These are phyloP conservation scores for Suillus ampliporus DNA, from an alignment of 768 basidiomycete genomes.

Conservation along the genomic window DNA sequence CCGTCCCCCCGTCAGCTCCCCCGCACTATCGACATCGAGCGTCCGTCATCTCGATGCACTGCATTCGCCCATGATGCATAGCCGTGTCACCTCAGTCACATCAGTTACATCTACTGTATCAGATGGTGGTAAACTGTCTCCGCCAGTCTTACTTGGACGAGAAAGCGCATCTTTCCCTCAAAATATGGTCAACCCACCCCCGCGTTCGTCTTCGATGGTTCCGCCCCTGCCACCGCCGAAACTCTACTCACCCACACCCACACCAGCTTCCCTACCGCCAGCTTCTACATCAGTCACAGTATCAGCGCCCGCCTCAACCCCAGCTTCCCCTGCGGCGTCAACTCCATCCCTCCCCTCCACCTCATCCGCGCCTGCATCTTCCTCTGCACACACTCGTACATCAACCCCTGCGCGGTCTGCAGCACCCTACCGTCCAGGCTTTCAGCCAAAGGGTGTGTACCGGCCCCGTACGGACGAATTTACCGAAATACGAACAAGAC, in stretches of 20 bases:
- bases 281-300: slow-evolving; percentile 21
- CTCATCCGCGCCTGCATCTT: slow-evolving; percentile 23
- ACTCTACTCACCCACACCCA: slow-evolving; percentile 16
- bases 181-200: slow-evolving; percentile 15
- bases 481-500: slow-evolving; percentile 43
- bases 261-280: not conserved
- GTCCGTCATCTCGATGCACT: slow-evolving; percentile 32
- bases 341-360: slow-evolving; percentile 17
- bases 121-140: slow-evolving; percentile 1
- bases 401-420: slow-evolving; percentile 30
- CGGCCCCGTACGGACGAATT: slow-evolving; percentile 86
- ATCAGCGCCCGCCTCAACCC: slow-evolving; percentile 18
- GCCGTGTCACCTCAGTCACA: slow-evolving; percentile 40
- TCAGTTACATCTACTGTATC: slow-evolving; percentile 16
- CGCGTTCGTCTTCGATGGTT: slow-evolving; percentile 13
- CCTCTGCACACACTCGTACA: slow-evolving; percentile 28
- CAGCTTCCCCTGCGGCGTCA: slow-evolving; percentile 26
- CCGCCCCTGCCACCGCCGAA: slow-evolving; percentile 21
- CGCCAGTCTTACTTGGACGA: not conserved
- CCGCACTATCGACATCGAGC: slow-evolving; percentile 25
- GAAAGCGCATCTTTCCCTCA: not conserved
- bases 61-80: slow-evolving; percentile 32
- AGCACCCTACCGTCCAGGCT: slow-evolving; percentile 87
- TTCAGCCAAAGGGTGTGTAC: slow-evolving; percentile 90
- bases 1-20: slow-evolving; percentile 32